Evolutionary conservation across 768 basidiomycete species (phyloP), one percentile per base, ranked within the genome.

Genomic region (Boletus sensibilis): DNA sequence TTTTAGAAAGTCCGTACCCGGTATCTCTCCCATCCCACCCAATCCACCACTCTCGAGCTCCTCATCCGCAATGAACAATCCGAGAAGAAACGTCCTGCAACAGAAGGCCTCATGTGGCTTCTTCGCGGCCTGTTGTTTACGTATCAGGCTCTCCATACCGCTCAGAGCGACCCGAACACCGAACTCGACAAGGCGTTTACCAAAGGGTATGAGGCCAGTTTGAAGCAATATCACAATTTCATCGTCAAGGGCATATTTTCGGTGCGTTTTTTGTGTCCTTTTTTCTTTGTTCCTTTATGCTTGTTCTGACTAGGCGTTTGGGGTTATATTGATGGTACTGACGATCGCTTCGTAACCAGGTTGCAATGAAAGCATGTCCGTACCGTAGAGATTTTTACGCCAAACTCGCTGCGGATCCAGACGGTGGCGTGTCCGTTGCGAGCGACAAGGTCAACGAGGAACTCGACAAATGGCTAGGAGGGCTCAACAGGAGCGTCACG

Each of bases 31-130:
- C 74, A 79, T 5, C 86, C 90, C 2, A 72, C 72, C 2, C 62
- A 82, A 58, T 93, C 89, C 6, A 71, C 74, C 29, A 98, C 97
- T 1, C 82, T 99, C 27, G 92, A 99, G 74, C 75, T 79, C 46
- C 84, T 99, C 27, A 86, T 94, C 5, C 79, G 80, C 66, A 88
- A 88, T 65, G 97, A 98, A 74, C 87, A 90, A 72, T 75, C 74
- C 23, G 90, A 93, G 75, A 92, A 94, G 82, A 94, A 94, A 73
- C 82, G 84, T 16, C 81, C 83, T 1, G 93, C 96, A 3, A 97
- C 95, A 0, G 88, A 95, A 67, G 94, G 93, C 16, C 81, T 98
- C 52, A 75, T 98, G 74, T 99, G 97, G 97, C 82, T 99, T 47
- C 80, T 94, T 46, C 86, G 94, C 31, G 97, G 94, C 3, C 82